phyloP scores from a whole-genome alignment of 495 filamentous ascomycete species.

The Cairneyella variabilis region DNA sequence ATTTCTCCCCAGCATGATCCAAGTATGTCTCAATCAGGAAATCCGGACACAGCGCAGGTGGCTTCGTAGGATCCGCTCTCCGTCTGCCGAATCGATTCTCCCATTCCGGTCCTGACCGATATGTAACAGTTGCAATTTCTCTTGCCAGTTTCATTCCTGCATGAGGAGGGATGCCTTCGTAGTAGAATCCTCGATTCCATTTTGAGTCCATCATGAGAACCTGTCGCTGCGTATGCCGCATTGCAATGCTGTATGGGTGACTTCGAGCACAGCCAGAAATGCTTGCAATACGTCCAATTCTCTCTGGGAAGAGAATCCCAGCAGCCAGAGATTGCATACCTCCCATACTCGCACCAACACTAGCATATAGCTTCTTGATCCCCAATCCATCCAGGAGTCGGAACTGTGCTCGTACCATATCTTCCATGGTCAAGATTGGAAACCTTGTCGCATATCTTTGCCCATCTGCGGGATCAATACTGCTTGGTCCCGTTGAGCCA shows the following conservation, averaged over 20 bases:
- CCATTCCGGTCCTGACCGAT: slow-evolving; percentile 96
- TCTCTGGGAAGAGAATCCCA: slow-evolving; percentile 78
- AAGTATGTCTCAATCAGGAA: slow-evolving; percentile 98
- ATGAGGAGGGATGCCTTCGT: slow-evolving; percentile 83
- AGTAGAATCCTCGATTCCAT: slow-evolving; percentile 97
- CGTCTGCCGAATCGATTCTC: slow-evolving; percentile 89
- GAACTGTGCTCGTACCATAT: slow-evolving; percentile 98
- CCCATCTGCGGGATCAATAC: slow-evolving; percentile 83
- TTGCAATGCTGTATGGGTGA: slow-evolving; percentile 97
- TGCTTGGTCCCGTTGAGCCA: slow-evolving; percentile 88
- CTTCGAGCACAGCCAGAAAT: slow-evolving; percentile 93
- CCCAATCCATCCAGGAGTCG: slow-evolving; percentile 76
- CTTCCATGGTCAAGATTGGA: slow-evolving; percentile 91
- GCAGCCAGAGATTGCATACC: slow-evolving; percentile 96
- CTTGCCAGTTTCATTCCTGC: slow-evolving; percentile 96
- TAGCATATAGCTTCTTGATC: slow-evolving; percentile 80
- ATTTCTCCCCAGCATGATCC: slow-evolving; percentile 98
- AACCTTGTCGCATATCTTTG: slow-evolving; percentile 91
- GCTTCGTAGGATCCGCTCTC: slow-evolving; percentile 79
- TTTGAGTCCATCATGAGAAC: slow-evolving; percentile 98
- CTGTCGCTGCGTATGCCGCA: slow-evolving; percentile 98
- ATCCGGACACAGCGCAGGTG: slow-evolving; percentile 90
- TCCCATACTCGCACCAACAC: slow-evolving; percentile 95
- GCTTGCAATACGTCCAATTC: slow-evolving; percentile 77
- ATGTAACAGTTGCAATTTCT: slow-evolving; percentile 97